phyloP scores from a whole-genome alignment of 2,329 filamentous ascomycete species.

The Fusarium metavorans region DNA sequence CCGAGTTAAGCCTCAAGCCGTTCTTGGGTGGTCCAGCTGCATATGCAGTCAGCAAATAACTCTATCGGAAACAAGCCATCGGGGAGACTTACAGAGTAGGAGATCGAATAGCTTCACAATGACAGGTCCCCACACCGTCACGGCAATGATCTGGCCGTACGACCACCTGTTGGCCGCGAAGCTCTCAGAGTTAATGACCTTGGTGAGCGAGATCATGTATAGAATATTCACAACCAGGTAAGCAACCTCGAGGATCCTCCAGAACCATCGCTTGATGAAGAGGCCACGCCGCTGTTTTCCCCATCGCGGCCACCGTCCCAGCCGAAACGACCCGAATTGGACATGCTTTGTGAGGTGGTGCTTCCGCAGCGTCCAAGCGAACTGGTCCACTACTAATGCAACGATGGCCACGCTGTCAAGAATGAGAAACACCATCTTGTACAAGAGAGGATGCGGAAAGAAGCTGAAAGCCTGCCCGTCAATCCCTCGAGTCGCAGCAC shows the following conservation, averaged over 20 bases:
- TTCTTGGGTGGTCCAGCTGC: constrained; percentile 54
- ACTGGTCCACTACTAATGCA: constrained; percentile 49
- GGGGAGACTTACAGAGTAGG: constrained; percentile 48
- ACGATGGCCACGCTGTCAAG: constrained; percentile 52
- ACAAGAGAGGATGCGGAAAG: constrained; percentile 53
- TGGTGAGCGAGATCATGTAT: constrained; percentile 53
- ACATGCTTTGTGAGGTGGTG: constrained; percentile 49
- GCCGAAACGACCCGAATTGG: constrained; percentile 46
- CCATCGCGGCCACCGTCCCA: constrained; percentile 49
- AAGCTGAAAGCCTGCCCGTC: constrained; percentile 51
- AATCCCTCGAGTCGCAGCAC: constrained; percentile 50
- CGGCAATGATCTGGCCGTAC: constrained; percentile 55
- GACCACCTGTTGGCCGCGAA: constrained; percentile 52
- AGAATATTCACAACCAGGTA: constrained; percentile 54
- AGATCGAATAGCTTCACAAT: constrained; percentile 55
- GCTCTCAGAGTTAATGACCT: constrained; percentile 51
- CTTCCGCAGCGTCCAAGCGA: constrained; percentile 53
- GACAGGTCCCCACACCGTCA: constrained; percentile 55
- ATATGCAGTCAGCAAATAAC: constrained; percentile 34
- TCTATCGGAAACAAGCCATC: background rate
- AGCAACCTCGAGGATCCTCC: constrained; percentile 51
- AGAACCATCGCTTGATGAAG: constrained; percentile 48
- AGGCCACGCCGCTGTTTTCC: constrained; percentile 46
- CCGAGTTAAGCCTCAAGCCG: constrained; percentile 50
- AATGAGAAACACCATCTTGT: constrained; percentile 53